Evolutionary conservation across 805 yeast genomes (phyloP), one percentile per base, ranked within the genome.

Genomic region (Zygotorulaspora sp.): DNA sequence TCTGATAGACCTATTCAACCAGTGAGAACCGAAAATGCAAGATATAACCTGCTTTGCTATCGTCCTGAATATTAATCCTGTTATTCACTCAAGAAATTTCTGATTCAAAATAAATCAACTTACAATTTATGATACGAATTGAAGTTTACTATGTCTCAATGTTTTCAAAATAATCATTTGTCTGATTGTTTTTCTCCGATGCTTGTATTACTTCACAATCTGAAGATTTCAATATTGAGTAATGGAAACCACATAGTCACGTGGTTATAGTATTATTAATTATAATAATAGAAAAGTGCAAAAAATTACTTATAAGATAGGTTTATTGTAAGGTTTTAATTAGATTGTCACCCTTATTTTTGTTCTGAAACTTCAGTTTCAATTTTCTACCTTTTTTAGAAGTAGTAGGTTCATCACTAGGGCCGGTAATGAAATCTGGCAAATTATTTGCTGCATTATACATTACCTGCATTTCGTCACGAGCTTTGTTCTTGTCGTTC

Each of bases 401-500:
- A 5, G 36, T 12, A 8, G 45, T 31, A 2, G 30, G 11, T 5
- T 24, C 16, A 6, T 31, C 33, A n/a, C 31, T 35, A 11, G 36
- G 16, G 2, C 29, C 38, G 3, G 17, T 23, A 5, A 44, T 21
- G 23, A 50, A 41, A 14, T 40, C 49, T 2, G 57, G 57, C 25
- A 52, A 38, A 14, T 32, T 31, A 19, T 44, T 38, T 8, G 52
- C 40, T n/a, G 52, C 48, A 13, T 41, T 30, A 30, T 50, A 53
- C 15, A 52, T 31, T 2, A 40, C 43, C 15, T 45, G 31, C 3
- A 53, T 13, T 25, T 46, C 47, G 21, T 42, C 40, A 5, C 36
- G 32, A 11, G 38, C 27, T 5, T 36, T 38, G 8, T 32, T 34
- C 25, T 34, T 39, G 35, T 32, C 22, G 23, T 34, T 44, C 42